These are phyloP conservation scores for Fraxinus excelsior DNA, from an alignment of 257 asterid species.

Conservation along the genomic window DNA sequence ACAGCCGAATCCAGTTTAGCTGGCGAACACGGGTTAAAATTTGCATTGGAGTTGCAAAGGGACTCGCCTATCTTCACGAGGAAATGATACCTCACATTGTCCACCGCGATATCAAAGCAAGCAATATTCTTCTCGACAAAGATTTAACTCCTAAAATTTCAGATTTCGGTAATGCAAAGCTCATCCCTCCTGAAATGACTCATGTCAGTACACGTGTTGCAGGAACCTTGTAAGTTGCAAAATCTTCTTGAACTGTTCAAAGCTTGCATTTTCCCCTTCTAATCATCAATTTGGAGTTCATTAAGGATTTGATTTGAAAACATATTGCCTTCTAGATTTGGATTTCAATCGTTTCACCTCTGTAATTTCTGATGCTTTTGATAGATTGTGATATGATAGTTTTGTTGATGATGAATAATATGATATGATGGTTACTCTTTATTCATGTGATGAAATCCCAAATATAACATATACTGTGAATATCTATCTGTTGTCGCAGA, in stretches of 20 bases:
- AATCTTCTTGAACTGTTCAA: conserved; percentile 12
- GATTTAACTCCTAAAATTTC: conserved; percentile 86
- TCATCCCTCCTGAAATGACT: conserved; percentile 77
- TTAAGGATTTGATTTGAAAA: neutral
- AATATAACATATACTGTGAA: conserved; percentile 9
- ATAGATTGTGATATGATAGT: too few species aligned
- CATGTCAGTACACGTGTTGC: conserved; percentile 98
- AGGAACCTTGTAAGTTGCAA: conserved; percentile 80
- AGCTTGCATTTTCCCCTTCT: neutral
- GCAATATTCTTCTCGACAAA: conserved; percentile 88
- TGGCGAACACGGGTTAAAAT: conserved; percentile 72
- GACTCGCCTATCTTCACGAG: conserved; percentile 93
- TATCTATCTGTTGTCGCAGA: conserved; percentile 42
- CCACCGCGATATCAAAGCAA: conserved; percentile 97
- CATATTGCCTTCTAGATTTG: conserved; percentile 6
- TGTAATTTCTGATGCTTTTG: neutral
- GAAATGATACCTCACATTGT: conserved; percentile 85
- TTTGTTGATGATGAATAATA: neutral
- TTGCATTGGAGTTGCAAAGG: conserved; percentile 78
- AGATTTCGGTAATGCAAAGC: conserved; percentile 96
- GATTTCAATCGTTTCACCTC: neutral
- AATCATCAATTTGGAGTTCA: neutral
- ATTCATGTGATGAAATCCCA: neutral
- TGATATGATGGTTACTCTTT: neutral
- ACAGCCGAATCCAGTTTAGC: conserved; percentile 47